These are phyloP conservation scores for Lomentospora prolificans DNA, from an alignment of 2,329 filamentous ascomycete species.

Conservation along the genomic window DNA sequence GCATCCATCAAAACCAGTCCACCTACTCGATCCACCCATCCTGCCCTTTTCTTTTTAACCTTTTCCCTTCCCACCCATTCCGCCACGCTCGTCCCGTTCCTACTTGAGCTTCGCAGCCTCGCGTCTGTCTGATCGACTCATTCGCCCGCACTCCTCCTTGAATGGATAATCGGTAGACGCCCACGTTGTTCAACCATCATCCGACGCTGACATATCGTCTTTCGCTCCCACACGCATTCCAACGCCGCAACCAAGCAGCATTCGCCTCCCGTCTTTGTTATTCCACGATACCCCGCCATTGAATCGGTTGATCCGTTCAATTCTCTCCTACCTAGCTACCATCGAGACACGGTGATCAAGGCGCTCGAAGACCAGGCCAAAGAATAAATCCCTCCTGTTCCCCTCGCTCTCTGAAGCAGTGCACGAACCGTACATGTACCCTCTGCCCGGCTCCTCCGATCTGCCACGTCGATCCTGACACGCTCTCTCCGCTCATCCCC, in stretches of 20 bases:
- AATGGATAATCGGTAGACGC: not conserved
- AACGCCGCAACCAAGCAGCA: not conserved
- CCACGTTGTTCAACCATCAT: not conserved
- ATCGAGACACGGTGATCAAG: not conserved
- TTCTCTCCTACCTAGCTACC: not conserved
- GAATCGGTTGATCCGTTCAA: conserved; percentile 1
- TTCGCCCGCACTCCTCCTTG: not conserved
- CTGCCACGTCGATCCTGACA: not conserved
- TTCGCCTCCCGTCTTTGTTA: not conserved
- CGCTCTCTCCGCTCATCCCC: not conserved
- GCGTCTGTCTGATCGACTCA: conserved; percentile 6
- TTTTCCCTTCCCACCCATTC: not conserved
- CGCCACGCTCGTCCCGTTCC: not conserved
- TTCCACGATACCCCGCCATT: conserved; percentile 1
- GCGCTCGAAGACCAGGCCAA: not conserved
- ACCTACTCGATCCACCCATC: not conserved
- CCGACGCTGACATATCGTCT: not conserved
- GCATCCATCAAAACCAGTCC: not conserved
- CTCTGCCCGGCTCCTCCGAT: not conserved
- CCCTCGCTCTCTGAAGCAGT: not conserved
- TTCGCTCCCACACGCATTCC: not conserved
- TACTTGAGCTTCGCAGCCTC: conserved; percentile 2
- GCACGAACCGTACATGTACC: not conserved
- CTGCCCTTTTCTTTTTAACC: not conserved
- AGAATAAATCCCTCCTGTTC: not conserved